Percentiles rank a stretch among this genome's conserved stretches.
phyloP scores from a whole-genome alignment of 192 early-diverging fungal species.

The Coemansia sp. region DNA sequence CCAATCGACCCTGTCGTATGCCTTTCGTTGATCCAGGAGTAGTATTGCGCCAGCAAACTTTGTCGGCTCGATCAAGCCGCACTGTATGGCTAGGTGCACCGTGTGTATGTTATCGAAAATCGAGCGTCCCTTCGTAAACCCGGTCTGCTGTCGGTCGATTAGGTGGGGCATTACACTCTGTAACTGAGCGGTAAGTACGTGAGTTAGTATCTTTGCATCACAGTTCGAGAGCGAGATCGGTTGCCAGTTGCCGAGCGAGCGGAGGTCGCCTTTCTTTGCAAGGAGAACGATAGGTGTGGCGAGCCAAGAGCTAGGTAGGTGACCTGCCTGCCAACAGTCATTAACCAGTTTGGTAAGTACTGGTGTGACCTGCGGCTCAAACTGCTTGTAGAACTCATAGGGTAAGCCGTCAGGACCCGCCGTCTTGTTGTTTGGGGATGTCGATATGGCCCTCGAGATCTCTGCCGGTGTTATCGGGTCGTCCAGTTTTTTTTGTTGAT shows the following conservation, averaged over 20 bases:
- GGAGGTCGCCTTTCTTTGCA: too few species aligned
- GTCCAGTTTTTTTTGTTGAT: too few species aligned
- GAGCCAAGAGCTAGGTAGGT: background rate
- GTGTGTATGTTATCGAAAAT: slow-evolving; percentile 2
- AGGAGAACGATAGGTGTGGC: too few species aligned
- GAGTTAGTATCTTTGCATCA: too few species aligned
- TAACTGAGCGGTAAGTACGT: background rate
- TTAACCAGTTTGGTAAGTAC: background rate
- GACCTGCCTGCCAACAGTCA: background rate
- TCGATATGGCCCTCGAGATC: too few species aligned
- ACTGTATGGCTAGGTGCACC: background rate
- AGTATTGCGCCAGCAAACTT: background rate
- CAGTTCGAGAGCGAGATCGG: too few species aligned
- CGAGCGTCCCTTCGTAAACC: background rate
- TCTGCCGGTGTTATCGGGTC: too few species aligned
- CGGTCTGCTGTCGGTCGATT: background rate
- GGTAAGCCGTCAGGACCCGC: slow-evolving; percentile 9
- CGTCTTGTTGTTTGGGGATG: slow-evolving; percentile 2
- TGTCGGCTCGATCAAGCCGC: background rate
- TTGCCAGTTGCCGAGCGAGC: too few species aligned
- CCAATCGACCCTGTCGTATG: slow-evolving; percentile 17
- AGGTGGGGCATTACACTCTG: background rate
- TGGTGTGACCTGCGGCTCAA: background rate
- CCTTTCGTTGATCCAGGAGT: slow-evolving; percentile 11
- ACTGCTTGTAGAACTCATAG: slow-evolving; percentile 6